Base-by-base conservation (phyloP, 2,329 filamentous ascomycete species). In the Aspergillus sp. region DNA sequence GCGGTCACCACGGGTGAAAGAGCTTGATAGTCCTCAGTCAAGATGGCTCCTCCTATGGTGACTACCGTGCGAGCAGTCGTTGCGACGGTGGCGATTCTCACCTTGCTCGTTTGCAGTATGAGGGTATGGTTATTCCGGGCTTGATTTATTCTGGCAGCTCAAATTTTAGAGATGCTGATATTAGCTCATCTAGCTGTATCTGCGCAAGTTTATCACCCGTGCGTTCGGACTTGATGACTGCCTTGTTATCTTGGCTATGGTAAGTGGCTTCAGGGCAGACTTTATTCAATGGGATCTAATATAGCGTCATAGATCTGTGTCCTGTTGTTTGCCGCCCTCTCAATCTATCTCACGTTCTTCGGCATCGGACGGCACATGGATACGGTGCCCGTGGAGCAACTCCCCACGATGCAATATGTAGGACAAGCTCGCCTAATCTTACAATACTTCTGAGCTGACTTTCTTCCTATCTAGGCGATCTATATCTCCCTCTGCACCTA, bases 151-250 rank as follows among this genome's bases (percentile, higher is more conserved):
- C n/a, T 22, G 14, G 18, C n/a, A 29, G 26, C 4, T 26, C 9
- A 7, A 29, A 7, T 31, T 31, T 6, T 0, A 20, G 31, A 51
- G 11, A 12, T 29, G n/a, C 22, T 29, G 26, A 29, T 9, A 29
- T 0, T 9, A 29, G 7, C 26, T 29, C 26, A 29, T 12, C 16
- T 22, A 65, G 63, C 50, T 65, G 22, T 65, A 64, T 47, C 31
- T 63, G 52, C 63, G 63, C 24, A 59, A 54, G 32, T 64, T 63
- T 39, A 56, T 65, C 10, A 52, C 55, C 32, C 55, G 54, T 3
- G 39, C 39, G 3, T 65, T 65, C 39, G 63, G 63, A 4, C 31
- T 64, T 2, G 63, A 65, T 32, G 63, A 65, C 49, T 64, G 55
- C 46, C 18, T 64, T 16, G 63, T 64, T n/a, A 52, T 64, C 10